phyloP scores from a whole-genome alignment of 1,139 yeast species.

The Arxiozyma bovina region DNA sequence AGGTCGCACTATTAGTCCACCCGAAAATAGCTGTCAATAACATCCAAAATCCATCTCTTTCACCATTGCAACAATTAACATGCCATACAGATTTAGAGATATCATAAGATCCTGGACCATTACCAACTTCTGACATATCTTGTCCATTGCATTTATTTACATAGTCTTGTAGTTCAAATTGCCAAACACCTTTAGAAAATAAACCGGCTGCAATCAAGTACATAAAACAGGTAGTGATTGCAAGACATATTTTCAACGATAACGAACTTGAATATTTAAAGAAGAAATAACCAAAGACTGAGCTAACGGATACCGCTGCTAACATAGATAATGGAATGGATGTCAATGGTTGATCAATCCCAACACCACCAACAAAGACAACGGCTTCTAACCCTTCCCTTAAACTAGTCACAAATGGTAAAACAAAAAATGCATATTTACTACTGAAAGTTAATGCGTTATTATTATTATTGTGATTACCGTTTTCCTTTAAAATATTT shows the following conservation, averaged over 20 bases:
- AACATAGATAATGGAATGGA: constrained; percentile 80
- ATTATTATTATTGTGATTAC: constrained; percentile 8
- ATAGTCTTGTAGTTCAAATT: constrained; percentile 63
- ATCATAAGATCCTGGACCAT: constrained; percentile 93
- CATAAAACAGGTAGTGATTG: constrained; percentile 75
- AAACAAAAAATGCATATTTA: constrained; percentile 68
- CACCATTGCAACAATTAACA: constrained; percentile 92
- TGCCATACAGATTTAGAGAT: constrained; percentile 80
- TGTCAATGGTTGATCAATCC: constrained; percentile 62
- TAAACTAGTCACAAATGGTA: constrained; percentile 77
- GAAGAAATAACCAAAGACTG: constrained; percentile 53
- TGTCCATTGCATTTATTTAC: constrained; percentile 65
- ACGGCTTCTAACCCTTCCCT: constrained; percentile 93
- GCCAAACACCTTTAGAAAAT: constrained; percentile 87
- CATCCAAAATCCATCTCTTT: constrained; percentile 89
- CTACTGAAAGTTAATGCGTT: constrained; percentile 34
- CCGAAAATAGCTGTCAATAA: constrained; percentile 84
- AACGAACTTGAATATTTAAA: constrained; percentile 72
- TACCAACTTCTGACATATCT: constrained; percentile 82
- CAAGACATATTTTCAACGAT: constrained; percentile 72
- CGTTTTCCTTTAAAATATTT: constrained; percentile 10
- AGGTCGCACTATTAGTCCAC: constrained; percentile 93
- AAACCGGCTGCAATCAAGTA: constrained; percentile 85
- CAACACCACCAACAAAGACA: constrained; percentile 85
- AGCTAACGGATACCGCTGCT: constrained; percentile 60